Evolutionary conservation across 345 rosid genomes (phyloP), one percentile per base, ranked within the genome.

Genomic region (Salix exigua): DNA sequence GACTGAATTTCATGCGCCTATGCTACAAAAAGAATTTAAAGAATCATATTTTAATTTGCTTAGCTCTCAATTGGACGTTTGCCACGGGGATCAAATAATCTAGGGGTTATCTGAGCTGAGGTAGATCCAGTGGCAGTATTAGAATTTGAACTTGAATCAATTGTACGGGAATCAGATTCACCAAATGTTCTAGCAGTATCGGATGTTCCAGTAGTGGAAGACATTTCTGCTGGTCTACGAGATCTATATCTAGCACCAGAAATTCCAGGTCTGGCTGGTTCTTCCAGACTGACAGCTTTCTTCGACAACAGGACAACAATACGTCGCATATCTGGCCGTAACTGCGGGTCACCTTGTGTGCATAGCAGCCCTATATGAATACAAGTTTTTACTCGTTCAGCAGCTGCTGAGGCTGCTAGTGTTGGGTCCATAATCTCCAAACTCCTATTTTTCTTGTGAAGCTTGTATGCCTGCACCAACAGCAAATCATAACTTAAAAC

Each of bases 361-460:
- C 99, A 96, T 35, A 96, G 85, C 38, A 96, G 81, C 19, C 94
- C 98, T 5, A 96, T 82, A 60, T 91, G 97, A 66, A 96, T 86
- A 72, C 97, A 92, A 79, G 79, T 84, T 26, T 80, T 88, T 26
- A 92, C 89, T 81, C 90, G 91, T 8, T 89, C 96, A 0, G 82
- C 65, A 2, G 37, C 73, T 38, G 88, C 96, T 1, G 97, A 87
- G 19, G 88, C 72, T 23, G 82, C 89, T 69, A 96, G 75, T 10
- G 70, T 74, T 0, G 85, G 80, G 84, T 96, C 98, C 78, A 96
- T 73, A 30, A 94, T 74, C 81, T 92, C 98, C 88, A 89, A 75
- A 73, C 88, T 80, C 78, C 78, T 87, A 18, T 88, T 91, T 76
- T 87, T 92, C 82, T 85, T 91, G 89, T 94, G 85, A 38, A 86